Evolutionary conservation across 148 eudicot genomes (phyloP), one percentile per base, ranked within the genome.

Genomic region (Fagopyrum esculentum): DNA sequence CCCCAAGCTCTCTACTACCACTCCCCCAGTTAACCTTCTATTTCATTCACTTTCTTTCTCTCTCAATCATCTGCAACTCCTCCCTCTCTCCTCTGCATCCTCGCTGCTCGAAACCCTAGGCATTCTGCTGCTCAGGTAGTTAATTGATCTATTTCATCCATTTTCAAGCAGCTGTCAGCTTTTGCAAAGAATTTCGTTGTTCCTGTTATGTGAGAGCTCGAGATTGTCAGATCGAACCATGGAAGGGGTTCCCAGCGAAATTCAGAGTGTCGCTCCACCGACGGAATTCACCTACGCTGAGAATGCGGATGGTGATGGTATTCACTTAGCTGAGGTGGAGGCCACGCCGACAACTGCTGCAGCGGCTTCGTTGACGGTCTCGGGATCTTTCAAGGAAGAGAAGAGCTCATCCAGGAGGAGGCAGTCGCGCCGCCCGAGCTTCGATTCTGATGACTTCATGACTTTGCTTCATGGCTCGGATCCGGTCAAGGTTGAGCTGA

Each of bases 401-500:
- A 83, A 81, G 73, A 80, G 81, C 26, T 80, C 84, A 0, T 83
- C 92, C 22, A 82, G 96, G 73, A 64, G 95, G 78, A 80, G 93
- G 29, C 82, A 82, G 10, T 81, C 88, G n/a, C 61, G 86, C 44
- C 78, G 95, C 71, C 94, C 97, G 15, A 93, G 98, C 68, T 68
- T 91, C 60, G 98, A 94, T 63, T 85, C 93, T 5, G 98, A 94
- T 45, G 98, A 94, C 75, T 90, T 90, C 78, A 57, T 94, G 17
- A 91, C 83, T 72, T 71, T 88, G 80, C 96, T 94, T 35, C 98
- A 94, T 73, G 98, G 97, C 8, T 94, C 98, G 87, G 98, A 94
- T 94, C 98, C 98, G 87, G 93, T 94, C 76, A 91, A 86, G 80
- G 71, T 94, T 59, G 98, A 94, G 87, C 89, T 94, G 19, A 94